A percentile compares a stretch with the other conserved stretches of the same genome.
Evolutionary conservation across 305 asterid genomes (phyloP).

Genomic region (Fraxinus angustifolia): DNA sequence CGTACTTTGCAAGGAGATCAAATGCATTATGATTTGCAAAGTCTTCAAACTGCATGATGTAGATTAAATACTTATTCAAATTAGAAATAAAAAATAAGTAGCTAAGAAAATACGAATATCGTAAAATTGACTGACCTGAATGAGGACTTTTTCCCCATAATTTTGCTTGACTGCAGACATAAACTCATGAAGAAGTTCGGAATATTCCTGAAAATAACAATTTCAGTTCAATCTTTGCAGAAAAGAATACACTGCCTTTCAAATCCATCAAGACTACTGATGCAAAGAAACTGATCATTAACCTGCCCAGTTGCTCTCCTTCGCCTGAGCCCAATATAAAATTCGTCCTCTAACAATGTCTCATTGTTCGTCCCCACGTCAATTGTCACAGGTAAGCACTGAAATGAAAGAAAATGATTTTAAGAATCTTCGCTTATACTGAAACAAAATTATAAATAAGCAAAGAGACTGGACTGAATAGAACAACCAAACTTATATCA

Average conservation of each 20-base stretch:
- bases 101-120: neutral
- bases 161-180: conserved; percentile 25
- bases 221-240: neutral
- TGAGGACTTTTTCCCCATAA: conserved; percentile 31
- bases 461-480: neutral
- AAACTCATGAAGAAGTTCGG: conserved; percentile 44
- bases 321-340: conserved; percentile 51
- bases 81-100: neutral
- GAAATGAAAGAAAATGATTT: conserved; percentile 12
- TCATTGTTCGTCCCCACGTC: conserved; percentile 26
- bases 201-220: conserved; percentile 37
- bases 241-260: neutral
- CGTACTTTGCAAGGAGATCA: conserved; percentile 45
- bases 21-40: conserved; percentile 55
- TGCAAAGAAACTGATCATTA: conserved; percentile 6
- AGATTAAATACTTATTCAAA: neutral
- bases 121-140: conserved; percentile 33
- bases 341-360: conserved; percentile 41
- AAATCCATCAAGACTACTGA: neutral
- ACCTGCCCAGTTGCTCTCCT: conserved; percentile 55
- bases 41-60: conserved; percentile 44
- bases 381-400: conserved; percentile 39
- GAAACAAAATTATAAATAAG: neutral
- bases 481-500: neutral
- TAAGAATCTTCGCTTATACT: neutral